Conservation (phyloP, 371 early-diverging fungal species). For the Mucor racemosus region DNA sequence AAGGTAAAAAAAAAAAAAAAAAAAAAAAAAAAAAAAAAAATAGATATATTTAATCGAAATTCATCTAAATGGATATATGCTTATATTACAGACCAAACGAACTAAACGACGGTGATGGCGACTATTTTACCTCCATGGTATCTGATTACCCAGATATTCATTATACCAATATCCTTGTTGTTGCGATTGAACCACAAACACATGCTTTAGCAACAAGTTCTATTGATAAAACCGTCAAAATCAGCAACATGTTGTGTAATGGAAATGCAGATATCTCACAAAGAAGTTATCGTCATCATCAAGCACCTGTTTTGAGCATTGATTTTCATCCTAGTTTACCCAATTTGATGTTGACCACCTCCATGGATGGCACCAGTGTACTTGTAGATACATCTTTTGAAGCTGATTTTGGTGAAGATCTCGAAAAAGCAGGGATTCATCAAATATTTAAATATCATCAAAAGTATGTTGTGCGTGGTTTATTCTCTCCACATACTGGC, state of each 20-base stretch:
- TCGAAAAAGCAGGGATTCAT: slow-evolving; percentile 30
- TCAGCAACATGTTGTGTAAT: slow-evolving; percentile 44
- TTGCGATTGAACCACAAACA: slow-evolving; percentile 42
- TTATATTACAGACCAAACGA: slow-evolving; percentile 19
- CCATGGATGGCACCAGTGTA: slow-evolving; percentile 74
- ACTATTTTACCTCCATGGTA: slow-evolving; percentile 32
- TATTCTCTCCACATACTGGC: slow-evolving; percentile 64
- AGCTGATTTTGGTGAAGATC: slow-evolving; percentile 29
- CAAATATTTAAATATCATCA: slow-evolving; percentile 69
- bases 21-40: neutral
- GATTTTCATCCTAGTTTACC: slow-evolving; percentile 67
- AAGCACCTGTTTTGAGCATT: slow-evolving; percentile 67
- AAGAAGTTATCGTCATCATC: slow-evolving; percentile 56
- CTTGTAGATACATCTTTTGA: slow-evolving; percentile 62
- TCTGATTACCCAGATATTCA: slow-evolving; percentile 45
- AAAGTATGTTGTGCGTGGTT: slow-evolving; percentile 71
- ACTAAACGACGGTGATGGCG: slow-evolving; percentile 35
- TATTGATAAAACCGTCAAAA: slow-evolving; percentile 68
- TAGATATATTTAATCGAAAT: neutral
- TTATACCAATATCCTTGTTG: slow-evolving; percentile 56
- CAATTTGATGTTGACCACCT: slow-evolving; percentile 62
- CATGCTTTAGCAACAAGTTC: slow-evolving; percentile 60
- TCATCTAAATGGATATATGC: neutral
- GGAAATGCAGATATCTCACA: slow-evolving; percentile 32
- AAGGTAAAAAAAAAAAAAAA: slow-evolving; percentile 24